These are phyloP conservation scores for Trichoderma gamsii DNA, from an alignment of 495 filamentous ascomycete species.

Conservation along the genomic window DNA sequence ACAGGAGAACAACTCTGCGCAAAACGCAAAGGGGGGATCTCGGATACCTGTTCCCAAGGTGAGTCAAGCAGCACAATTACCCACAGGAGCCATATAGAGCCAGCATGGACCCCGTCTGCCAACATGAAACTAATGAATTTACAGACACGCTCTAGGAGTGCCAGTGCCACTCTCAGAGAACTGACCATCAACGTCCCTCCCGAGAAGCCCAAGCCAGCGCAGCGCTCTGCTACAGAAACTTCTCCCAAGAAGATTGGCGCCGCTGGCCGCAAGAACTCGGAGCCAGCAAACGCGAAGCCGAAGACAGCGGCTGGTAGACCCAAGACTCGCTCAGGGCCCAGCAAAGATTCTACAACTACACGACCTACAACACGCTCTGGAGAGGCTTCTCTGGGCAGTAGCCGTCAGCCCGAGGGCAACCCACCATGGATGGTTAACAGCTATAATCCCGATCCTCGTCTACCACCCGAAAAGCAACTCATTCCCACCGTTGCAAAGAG, in stretches of 20 bases:
- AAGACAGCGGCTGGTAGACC: constrained; percentile 46
- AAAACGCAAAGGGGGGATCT: constrained; percentile 45
- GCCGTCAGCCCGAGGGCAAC: constrained; percentile 82
- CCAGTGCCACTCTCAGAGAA: constrained; percentile 56
- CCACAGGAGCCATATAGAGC: constrained; percentile 55
- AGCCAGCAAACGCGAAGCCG: constrained; percentile 33
- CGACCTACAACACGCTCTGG: constrained; percentile 49
- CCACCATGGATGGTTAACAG: constrained; percentile 92
- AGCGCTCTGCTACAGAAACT: constrained; percentile 38
- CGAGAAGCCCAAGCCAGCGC: constrained; percentile 46
- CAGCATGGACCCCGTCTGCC: constrained; percentile 43
- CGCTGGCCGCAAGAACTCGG: constrained; percentile 35
- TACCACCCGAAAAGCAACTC: constrained; percentile 92
- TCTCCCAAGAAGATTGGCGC: constrained; percentile 38
- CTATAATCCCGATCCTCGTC: constrained; percentile 90
- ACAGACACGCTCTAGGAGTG: constrained; percentile 64
- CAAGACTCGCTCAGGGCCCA: constrained; percentile 52
- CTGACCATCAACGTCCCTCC: constrained; percentile 24
- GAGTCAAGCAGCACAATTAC: constrained; percentile 71
- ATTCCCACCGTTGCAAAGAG: constrained; percentile 88
- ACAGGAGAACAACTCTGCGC: constrained; percentile 44
- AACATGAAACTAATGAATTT: constrained; percentile 53
- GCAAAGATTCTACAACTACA: constrained; percentile 45
- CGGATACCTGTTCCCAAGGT: constrained; percentile 77
- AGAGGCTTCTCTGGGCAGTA: constrained; percentile 34